Conservation (phyloP, 352 stramenopile species). For the Pilasporangium apinafurcum region DNA sequence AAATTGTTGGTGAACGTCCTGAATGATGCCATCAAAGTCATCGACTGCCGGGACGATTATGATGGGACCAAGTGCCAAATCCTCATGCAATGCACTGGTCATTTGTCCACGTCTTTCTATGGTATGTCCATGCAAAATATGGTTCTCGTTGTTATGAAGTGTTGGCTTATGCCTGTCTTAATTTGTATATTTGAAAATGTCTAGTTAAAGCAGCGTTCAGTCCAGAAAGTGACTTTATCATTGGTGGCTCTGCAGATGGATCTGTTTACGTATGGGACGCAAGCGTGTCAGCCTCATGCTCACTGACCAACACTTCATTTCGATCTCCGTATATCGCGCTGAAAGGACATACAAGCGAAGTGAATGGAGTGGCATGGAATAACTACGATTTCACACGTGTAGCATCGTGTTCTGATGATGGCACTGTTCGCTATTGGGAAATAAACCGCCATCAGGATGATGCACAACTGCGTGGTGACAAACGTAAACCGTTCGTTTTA, state of each 20-base stretch:
- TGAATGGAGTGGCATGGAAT: constrained; percentile 63
- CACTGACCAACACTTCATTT: neutral
- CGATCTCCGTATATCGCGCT: constrained; percentile 33
- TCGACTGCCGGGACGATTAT: constrained; percentile 30
- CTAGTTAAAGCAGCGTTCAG: constrained; percentile 49
- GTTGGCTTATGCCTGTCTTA: neutral
- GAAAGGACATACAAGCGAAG: constrained; percentile 53
- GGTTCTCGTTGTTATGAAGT: neutral
- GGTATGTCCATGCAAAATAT: constrained; percentile 7
- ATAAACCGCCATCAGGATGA: constrained; percentile 2
- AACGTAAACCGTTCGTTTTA: neutral
- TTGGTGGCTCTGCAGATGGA: constrained; percentile 42
- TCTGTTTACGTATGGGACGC: constrained; percentile 58
- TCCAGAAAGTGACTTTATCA: constrained; percentile 53
- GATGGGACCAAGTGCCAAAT: no score
- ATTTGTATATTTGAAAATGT: neutral
- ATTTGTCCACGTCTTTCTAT: constrained; percentile 60
- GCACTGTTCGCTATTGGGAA: constrained; percentile 48
- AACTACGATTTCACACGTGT: constrained; percentile 38
- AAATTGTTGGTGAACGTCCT: constrained; percentile 58
- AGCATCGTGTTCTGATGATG: constrained; percentile 60
- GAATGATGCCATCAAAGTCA: constrained; percentile 46
- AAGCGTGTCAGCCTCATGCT: neutral
- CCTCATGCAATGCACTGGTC: constrained; percentile 34
- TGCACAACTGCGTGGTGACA: neutral